Base-by-base conservation (phyloP, 305 asterid species). In the Fraxinus angustifolia region DNA sequence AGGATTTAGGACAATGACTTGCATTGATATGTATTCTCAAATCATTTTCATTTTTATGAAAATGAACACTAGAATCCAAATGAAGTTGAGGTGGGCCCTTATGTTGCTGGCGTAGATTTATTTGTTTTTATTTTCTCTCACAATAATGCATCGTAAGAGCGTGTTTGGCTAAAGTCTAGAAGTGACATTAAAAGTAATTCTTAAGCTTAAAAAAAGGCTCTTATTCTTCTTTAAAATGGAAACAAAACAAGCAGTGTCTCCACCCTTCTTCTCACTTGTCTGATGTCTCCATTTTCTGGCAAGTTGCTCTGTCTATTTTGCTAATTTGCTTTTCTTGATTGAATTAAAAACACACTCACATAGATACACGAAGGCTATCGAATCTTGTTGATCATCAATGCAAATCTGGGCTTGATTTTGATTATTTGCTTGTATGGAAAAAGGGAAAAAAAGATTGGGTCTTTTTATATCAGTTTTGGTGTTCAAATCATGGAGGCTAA, bases 401-500 rank as follows among this genome's bases (percentile, higher is more conserved):
- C 62, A 50, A 50, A 50, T 50, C 62, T 50, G 62, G 1, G 62
- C 23, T 50, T 50, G 23, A 50, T 50, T 50, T 50, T 50, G 62
- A 50, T 23, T 4, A n/a, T 50, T 50, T 50, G 62, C n/a, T n/a
- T 16, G 62, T n/a, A 50, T 50, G 62, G 23, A 50, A 50, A 50
- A 50, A 45, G 33, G 10, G 1, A 53, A 50, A 83, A 36, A 80
- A 82, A 86, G 77, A 82, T 78, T 72, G 86, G 75, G 79, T 35
- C 77, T 82, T 85, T 83, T 35, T n/a, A 31, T 67, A 65, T 84
- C 17, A 71, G 14, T 38, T 76, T 80, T 74, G 78, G 79, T 71
- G 76, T 80, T 79, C 72, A 60, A 3, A 84, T 71, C 83, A 93
- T 91, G 95, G 96, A 93, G 84, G 94, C 94, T 48, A 83, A 89